These are phyloP conservation scores for Pichia sp. DNA, from an alignment of 1,139 yeast genomes.

Conservation along the genomic window DNA sequence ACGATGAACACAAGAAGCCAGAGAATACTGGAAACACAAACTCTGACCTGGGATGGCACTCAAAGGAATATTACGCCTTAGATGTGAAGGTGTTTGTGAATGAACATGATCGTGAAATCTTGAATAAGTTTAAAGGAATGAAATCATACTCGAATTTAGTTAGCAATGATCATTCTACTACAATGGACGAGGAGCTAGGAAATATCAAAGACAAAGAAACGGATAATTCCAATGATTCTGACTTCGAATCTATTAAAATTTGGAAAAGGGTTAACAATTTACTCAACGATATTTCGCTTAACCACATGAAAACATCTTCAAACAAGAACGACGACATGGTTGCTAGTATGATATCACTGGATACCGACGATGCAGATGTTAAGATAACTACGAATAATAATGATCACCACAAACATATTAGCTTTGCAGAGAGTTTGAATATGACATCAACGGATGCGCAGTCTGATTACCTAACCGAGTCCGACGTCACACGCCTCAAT, in stretches of 20 bases:
- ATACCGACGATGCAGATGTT: not conserved
- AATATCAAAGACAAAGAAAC: not conserved
- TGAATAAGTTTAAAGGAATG: constrained; percentile 12
- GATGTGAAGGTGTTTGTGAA: constrained; percentile 64
- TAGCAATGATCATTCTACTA: not conserved
- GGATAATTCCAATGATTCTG: not conserved
- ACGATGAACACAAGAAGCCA: too few species aligned
- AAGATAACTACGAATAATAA: not conserved
- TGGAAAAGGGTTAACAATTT: constrained; percentile 5
- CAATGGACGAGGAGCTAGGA: too few species aligned
- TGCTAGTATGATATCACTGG: not conserved
- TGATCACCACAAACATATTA: not conserved
- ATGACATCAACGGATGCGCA: not conserved
- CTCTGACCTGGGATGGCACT: constrained; percentile 71
- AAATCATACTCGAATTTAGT: not conserved
- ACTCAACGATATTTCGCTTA: not conserved
- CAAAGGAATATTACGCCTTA: constrained; percentile 68
- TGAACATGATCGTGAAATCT: constrained; percentile 27
- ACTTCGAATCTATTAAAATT: constrained; percentile 8
- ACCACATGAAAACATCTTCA: not conserved
- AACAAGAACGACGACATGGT: not conserved
- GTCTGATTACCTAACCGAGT: not conserved
- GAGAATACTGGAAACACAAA: too few species aligned
- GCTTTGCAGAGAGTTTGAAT: not conserved
- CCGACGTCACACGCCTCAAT: not conserved